Evolutionary conservation across 2,329 filamentous ascomycete genomes (phyloP).

Genomic region (Epichloe elymi): DNA sequence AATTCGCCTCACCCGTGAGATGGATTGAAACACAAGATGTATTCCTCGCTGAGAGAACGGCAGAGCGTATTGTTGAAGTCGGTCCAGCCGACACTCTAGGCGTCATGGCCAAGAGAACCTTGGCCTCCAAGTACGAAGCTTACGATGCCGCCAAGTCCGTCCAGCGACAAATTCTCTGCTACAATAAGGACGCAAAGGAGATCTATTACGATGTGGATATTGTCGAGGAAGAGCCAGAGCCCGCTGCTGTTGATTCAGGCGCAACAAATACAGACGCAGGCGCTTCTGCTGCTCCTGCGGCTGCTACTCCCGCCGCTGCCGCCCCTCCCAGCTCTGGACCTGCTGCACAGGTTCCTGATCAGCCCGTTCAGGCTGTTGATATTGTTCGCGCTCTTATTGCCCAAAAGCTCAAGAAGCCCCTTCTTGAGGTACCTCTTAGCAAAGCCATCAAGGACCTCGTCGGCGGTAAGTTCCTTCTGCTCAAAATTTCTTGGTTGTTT

Average conservation of each 20-base stretch:
- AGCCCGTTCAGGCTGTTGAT: conserved; percentile 76
- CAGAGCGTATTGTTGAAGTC: conserved; percentile 94
- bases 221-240: conserved; percentile 74
- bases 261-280: conserved; percentile 37
- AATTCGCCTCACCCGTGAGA: conserved; percentile 96
- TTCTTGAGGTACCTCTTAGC: conserved; percentile 76
- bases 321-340: conserved; percentile 68
- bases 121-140: conserved; percentile 95
- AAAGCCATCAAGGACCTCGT: conserved; percentile 99
- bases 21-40: conserved; percentile 99
- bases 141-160: conserved; percentile 96
- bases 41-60: conserved; percentile 88
- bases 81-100: conserved; percentile 93
- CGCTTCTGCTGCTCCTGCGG: conserved; percentile 38
- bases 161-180: conserved; percentile 94
- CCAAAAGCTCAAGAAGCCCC: conserved; percentile 93
- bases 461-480: conserved; percentile 55
- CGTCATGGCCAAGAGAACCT: conserved; percentile 91
- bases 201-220: conserved; percentile 99
- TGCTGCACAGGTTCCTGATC: conserved; percentile 74
- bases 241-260: conserved; percentile 35
- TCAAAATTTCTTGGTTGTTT: not conserved
- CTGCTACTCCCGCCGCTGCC: conserved; percentile 41
- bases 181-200: conserved; percentile 98
- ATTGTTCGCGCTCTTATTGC: conserved; percentile 82